Evolutionary conservation across 148 eudicot species (phyloP).

Genomic region (Fagopyrum homotropicum): DNA sequence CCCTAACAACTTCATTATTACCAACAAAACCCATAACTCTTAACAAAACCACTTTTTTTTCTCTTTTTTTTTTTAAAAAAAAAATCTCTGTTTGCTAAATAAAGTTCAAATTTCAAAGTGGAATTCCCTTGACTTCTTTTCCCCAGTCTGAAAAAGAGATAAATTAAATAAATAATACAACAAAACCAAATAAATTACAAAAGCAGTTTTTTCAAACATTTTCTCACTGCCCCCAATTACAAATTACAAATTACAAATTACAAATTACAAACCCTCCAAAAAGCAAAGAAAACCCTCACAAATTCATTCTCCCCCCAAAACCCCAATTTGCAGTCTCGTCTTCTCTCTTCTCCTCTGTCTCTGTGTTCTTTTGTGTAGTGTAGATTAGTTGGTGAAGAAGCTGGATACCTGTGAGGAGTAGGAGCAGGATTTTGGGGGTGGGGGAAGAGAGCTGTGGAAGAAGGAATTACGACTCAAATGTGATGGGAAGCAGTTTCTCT

Average conservation of each 20-base stretch:
- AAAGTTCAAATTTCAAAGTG: conserved; percentile 15
- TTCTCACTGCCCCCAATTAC: conserved; percentile 6
- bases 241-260: neutral
- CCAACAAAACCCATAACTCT: neutral
- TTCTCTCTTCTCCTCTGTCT: neutral
- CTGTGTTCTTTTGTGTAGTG: neutral
- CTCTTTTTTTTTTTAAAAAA: neutral
- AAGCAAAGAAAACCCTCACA: neutral
- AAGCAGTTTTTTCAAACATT: conserved; percentile 17
- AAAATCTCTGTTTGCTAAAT: neutral
- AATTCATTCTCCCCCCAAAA: conserved; percentile 9
- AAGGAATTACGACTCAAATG: conserved; percentile 17
- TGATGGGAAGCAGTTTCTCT: conserved; percentile 82
- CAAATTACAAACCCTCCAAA: conserved; percentile 2
- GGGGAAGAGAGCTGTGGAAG: neutral
- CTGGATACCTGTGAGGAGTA: conserved; percentile 5
- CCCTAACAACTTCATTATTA: conserved; percentile 12
- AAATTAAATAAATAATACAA: neutral
- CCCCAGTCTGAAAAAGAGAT: conserved; percentile 6
- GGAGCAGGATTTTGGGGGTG: neutral
- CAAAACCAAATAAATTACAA: neutral
- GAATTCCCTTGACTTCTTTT: conserved; percentile 14
- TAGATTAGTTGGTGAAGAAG: conserved; percentile 4
- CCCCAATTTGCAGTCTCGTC: conserved; percentile 8
- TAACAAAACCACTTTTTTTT: neutral